Evolutionary conservation across 176 grass and related monocot genomes (phyloP), one percentile per base, ranked within the genome.

Genomic region (Musa troglodytarum): DNA sequence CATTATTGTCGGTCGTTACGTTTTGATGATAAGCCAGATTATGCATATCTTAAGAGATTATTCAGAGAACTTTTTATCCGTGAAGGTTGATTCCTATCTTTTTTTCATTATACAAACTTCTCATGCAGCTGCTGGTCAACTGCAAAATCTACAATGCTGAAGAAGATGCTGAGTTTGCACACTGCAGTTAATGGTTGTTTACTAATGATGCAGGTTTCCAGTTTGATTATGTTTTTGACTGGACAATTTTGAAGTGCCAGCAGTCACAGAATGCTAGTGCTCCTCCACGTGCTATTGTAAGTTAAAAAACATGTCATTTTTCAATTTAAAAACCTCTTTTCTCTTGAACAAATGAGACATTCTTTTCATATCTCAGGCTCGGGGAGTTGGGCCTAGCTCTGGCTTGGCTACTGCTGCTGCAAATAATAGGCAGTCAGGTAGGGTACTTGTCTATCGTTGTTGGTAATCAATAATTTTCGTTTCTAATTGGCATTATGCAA

Each of bases 361-460:
- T 43, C 65, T 83, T 16, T 34, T 53, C 71, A 59, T 87, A 50
- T 78, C 81, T 73, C 62, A 97, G 93, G 90, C 83, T 24, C 87
- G 82, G 74, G 83, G 65, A 28, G 85, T 86, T 12, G 93, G 90
- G 72, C 90, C 87, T 64, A 86, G 79, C 79, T 90, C 93, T 87
- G 85, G 79, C 15, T 71, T 97, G 79, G 78, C 85, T 65, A 83
- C 87, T 71, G 79, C 80, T 72, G 72, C 88, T 52, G 82, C 81
- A 65, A 92, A 90, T 77, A 90, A 93, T 51, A 97, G 80, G 65
- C 93, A 90, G 72, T 88, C 93, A 72, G 90, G 93, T 97, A 76
- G 17, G 3, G 19, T 71, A 53, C 19, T 81, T 75, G 29, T 4
- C 21, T 81, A 74, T 54, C 50, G 51, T 56, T 74, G 22, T 65